These are phyloP conservation scores for Schizosaccharomyces versatilis DNA, from an alignment of 1,139 yeast genomes.

Conservation along the genomic window DNA sequence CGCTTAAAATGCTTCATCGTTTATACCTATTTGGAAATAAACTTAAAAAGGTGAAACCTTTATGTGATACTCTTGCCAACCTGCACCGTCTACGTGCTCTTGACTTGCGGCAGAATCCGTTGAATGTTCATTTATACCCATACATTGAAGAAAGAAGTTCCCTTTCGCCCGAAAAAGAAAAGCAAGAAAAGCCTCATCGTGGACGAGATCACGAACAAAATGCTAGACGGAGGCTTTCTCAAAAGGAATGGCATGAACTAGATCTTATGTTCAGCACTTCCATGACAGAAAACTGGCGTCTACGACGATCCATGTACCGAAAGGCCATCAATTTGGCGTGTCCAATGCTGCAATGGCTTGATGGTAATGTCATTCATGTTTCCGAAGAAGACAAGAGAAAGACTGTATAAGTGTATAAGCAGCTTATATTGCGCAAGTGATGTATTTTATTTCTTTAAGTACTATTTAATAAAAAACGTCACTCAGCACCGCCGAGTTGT, in stretches of 20 bases:
- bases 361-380: neutral
- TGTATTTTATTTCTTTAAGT: no score
- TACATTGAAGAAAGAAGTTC: neutral
- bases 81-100: conserved; percentile 15
- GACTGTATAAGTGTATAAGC: no score
- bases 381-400: neutral
- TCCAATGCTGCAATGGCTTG: neutral
- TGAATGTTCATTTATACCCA: conserved; percentile 16
- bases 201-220: neutral
- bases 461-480: no score
- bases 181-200: neutral
- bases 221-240: no score
- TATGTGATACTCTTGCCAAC: conserved; percentile 14
- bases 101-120: conserved; percentile 19
- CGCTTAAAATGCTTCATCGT: conserved; percentile 17
- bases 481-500: no score
- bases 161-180: neutral
- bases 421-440: no score
- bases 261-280: neutral
- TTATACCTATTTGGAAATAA: conserved; percentile 17
- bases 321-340: neutral
- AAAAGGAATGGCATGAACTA: neutral
- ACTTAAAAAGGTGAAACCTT: conserved; percentile 13
- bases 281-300: neutral
- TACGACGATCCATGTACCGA: neutral